Conservation (phyloP, 2,329 filamentous ascomycete genomes). For the Trichoderma semiorbis region DNA sequence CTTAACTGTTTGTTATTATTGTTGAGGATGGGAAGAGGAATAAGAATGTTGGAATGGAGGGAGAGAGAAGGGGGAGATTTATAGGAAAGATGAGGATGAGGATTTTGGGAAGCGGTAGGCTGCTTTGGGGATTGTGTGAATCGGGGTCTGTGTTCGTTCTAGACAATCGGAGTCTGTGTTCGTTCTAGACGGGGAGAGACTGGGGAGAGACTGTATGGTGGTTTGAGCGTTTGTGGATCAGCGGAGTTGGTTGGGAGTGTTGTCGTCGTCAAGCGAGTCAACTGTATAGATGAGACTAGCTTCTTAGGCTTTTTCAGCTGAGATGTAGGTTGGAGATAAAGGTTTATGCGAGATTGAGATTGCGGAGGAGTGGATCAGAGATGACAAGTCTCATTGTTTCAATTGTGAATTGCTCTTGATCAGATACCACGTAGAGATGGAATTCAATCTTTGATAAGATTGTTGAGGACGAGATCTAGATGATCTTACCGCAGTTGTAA, state of each 20-base stretch:
- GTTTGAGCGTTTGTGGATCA: background rate
- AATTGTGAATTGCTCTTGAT: background rate
- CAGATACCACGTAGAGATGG: background rate
- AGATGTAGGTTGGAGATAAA: background rate
- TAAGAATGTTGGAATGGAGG: background rate
- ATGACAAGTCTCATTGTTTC: background rate
- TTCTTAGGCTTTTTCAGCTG: background rate
- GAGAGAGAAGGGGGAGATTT: background rate
- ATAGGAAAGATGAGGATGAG: background rate
- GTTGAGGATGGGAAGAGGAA: background rate
- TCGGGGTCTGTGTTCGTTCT: background rate
- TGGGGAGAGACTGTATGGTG: background rate
- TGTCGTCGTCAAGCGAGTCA: background rate
- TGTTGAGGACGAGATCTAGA: background rate
- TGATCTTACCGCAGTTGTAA: background rate
- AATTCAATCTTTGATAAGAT: background rate
- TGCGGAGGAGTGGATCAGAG: background rate
- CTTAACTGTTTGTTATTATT: background rate
- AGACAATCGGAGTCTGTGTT: background rate
- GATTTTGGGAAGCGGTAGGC: background rate
- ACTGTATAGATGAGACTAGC: background rate
- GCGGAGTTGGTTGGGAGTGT: background rate
- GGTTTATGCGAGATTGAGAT: background rate
- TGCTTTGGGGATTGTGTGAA: background rate
- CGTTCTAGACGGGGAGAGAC: background rate